Evolutionary conservation across 2,329 filamentous ascomycete genomes (phyloP), one percentile per base, ranked within the genome.

Genomic region (Periconia sp.): DNA sequence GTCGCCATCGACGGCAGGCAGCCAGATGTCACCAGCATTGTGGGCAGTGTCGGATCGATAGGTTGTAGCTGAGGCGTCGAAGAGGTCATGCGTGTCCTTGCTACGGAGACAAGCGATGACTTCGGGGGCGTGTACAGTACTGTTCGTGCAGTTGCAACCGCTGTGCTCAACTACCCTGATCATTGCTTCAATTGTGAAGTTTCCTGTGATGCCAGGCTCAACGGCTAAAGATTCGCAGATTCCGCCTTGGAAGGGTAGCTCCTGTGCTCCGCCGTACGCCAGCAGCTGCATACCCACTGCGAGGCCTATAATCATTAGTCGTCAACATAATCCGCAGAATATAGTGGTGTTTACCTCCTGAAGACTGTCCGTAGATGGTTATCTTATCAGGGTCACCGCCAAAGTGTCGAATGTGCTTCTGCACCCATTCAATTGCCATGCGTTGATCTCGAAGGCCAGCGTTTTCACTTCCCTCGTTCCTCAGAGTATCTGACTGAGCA

Each of bases 1-100:
- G 50, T 78, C 75, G 11, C 71, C 73, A 44, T 80, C 77, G 0
- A 79, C 73, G 0, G 64, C 70, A 0, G 78, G 78, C 0, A 79
- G 26, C 73, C 76, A 81, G 36, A 78, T 72, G 40, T 81, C 78
- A 10, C 78, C 78, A 36, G 68, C 55, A 29, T 70, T 71, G 26
- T 64, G 57, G 2, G 38, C 47, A 12, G 70, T 66, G 35, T 72
- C 74, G 4, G 50, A 56, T 7, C 47, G 30, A 39, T 77, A 73
- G 1, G 75, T 78, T 0, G 63, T 54, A n/a, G 75, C 52, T 1
- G 77, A 72, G 0, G 75, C 70, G 29, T 73, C 65, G 12, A 79
- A 63, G 4, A 82, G 61, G 0, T 67, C 67, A 2, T 70, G 56
- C 40, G 67, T 76, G 40, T 73, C 69, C 23, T 78, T 60, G 8